phyloP scores from a whole-genome alignment of 257 asterid species.

The Petunia secreta region DNA sequence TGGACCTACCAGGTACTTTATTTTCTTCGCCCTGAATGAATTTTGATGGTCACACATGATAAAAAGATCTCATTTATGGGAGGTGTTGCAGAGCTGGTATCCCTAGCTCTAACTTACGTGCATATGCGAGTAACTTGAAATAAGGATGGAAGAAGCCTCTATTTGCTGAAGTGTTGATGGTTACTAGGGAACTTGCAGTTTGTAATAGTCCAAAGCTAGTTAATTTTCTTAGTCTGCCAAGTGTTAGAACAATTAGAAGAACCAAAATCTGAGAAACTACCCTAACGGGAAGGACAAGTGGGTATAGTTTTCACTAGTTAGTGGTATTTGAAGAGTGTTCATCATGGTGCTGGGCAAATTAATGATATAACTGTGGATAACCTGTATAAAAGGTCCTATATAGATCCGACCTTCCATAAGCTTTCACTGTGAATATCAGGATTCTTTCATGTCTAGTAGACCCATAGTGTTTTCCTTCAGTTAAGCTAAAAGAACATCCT shows the following conservation, averaged over 20 bases:
- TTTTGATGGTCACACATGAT: background rate
- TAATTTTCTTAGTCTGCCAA: background rate
- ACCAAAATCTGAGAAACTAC: background rate
- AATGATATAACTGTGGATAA: background rate
- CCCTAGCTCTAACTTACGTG: background rate
- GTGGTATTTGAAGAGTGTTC: background rate
- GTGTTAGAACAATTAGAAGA: background rate
- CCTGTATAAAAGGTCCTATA: background rate
- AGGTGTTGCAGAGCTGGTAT: background rate
- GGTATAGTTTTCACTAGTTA: background rate
- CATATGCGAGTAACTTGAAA: background rate
- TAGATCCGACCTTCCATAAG: background rate
- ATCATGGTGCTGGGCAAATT: background rate
- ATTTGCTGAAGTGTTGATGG: background rate
- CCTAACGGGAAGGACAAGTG: background rate
- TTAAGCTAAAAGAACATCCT: background rate
- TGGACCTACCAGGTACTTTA: constrained; percentile 86
- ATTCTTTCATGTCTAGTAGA: background rate
- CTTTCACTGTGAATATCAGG: background rate
- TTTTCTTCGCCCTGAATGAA: background rate
- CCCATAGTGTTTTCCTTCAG: background rate
- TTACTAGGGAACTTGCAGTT: constrained; percentile 15
- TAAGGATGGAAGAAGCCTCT: background rate
- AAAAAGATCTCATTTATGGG: background rate
- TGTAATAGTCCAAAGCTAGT: background rate